Percentiles rank a stretch among this genome's conserved stretches.
Evolutionary conservation across 306 rosid species (phyloP).

Genomic region (Quercus agrifolia): DNA sequence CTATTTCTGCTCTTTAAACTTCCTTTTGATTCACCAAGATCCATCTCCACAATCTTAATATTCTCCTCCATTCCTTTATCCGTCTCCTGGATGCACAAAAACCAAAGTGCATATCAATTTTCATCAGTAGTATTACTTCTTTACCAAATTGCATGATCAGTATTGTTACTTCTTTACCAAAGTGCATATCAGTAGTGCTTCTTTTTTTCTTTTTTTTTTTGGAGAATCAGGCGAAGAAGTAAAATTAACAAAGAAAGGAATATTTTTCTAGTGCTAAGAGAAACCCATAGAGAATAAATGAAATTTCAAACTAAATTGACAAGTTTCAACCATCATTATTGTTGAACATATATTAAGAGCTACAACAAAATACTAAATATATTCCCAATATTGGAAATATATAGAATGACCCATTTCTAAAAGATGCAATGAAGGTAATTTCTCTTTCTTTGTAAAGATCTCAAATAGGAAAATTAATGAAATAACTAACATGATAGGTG

Average conservation of each 20-base stretch:
- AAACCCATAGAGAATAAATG: background rate
- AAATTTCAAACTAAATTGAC: background rate
- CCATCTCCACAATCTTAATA: constrained; percentile 94
- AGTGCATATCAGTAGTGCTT: background rate
- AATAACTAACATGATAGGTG: constrained; percentile 52
- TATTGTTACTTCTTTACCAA: background rate
- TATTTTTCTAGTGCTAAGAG: background rate
- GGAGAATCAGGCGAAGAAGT: background rate
- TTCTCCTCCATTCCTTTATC: constrained; percentile 70
- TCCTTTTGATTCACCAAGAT: constrained; percentile 48
- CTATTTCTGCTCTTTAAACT: constrained; percentile 50
- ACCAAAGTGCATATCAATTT: constrained; percentile 7
- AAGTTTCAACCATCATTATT: background rate
- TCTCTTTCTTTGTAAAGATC: background rate
- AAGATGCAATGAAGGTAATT: background rate
- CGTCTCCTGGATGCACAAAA: constrained; percentile 45
- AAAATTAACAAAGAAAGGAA: background rate
- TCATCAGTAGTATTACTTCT: background rate
- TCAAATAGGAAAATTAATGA: constrained; percentile 13
- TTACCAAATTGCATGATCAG: background rate
- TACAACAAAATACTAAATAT: background rate
- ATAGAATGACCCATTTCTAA: background rate
- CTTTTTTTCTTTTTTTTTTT: no score
- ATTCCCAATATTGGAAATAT: background rate
- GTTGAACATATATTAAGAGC: background rate